These are phyloP conservation scores for Dipodascus geniculatus DNA, from an alignment of 805 yeast genomes.

Conservation along the genomic window DNA sequence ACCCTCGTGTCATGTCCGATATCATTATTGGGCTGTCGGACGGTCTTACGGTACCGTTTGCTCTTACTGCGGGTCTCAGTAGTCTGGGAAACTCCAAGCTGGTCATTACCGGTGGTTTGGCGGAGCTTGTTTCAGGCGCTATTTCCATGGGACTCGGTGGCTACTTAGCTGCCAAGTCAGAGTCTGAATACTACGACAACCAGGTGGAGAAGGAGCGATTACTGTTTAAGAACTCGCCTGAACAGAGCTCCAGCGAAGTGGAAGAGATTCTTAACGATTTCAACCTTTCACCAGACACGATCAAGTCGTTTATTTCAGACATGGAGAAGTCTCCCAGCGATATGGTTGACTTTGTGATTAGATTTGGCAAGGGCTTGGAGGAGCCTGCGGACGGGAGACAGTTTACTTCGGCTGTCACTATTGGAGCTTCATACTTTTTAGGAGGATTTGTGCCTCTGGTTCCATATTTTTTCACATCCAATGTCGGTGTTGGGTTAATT, in stretches of 20 bases:
- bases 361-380: constrained; percentile 85
- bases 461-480: constrained; percentile 75
- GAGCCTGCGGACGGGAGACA: constrained; percentile 93
- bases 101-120: constrained; percentile 96
- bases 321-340: constrained; percentile 60
- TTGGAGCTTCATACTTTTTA: constrained; percentile 76
- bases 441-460: constrained; percentile 89
- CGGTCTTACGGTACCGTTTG: constrained; percentile 97
- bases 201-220: constrained; percentile 22
- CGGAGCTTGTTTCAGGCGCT: constrained; percentile 93
- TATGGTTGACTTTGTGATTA: constrained; percentile 76
- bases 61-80: constrained; percentile 90
- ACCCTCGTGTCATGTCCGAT: constrained; percentile 88
- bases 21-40: constrained; percentile 88
- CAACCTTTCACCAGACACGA: constrained; percentile 56
- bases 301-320: constrained; percentile 62
- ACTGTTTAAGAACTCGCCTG: constrained; percentile 14
- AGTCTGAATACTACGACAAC: constrained; percentile 29
- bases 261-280: constrained; percentile 72
- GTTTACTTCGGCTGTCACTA: constrained; percentile 75
- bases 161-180: constrained; percentile 86
- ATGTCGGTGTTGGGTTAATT: constrained; percentile 68
- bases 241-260: constrained; percentile 56
- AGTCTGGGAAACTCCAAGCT: constrained; percentile 80
- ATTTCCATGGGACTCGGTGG: constrained; percentile 98